Evolutionary conservation across 164 flowering plant species (phyloP).

Genomic region (Kingdonia uniflora): DNA sequence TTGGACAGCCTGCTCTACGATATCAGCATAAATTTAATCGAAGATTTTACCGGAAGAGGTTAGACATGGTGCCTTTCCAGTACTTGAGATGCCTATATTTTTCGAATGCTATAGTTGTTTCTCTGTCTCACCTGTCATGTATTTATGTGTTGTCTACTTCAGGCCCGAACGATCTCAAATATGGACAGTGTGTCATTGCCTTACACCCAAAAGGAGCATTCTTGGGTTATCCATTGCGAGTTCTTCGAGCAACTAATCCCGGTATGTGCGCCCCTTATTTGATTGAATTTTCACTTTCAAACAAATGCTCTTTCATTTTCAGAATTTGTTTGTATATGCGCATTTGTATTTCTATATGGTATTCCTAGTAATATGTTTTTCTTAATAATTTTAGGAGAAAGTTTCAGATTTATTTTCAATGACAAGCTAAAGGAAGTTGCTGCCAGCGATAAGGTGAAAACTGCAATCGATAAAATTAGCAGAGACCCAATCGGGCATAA

Average conservation of each 20-base stretch:
- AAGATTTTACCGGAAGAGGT: conserved; percentile 92
- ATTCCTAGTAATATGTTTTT: too few relatives aligned
- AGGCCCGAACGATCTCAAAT: conserved; percentile 66
- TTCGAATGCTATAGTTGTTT: neutral
- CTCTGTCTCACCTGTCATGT: neutral
- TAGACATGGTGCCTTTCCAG: conserved; percentile 11
- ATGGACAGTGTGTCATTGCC: conserved; percentile 82
- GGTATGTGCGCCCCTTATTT: conserved; percentile 27
- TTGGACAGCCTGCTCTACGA: conserved; percentile 84
- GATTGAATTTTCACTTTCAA: neutral
- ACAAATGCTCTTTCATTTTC: too few relatives aligned
- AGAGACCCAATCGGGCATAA: conserved; percentile 93
- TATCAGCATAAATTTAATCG: conserved; percentile 63
- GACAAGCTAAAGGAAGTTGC: conserved; percentile 76
- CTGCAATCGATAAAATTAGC: conserved; percentile 83
- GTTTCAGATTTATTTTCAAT: conserved; percentile 70
- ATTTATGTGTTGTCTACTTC: conserved; percentile 8
- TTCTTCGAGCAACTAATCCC: conserved; percentile 94
- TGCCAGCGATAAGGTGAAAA: conserved; percentile 53
- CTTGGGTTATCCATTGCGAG: conserved; percentile 93
- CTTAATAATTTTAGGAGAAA: conserved; percentile 83
- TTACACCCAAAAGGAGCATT: conserved; percentile 82
- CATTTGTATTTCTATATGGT: conserved; percentile 1
- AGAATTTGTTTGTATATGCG: too few relatives aligned
- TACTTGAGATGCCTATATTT: neutral